Percentiles rank a stretch among this genome's conserved stretches.
phyloP scores from a whole-genome alignment of 306 rosid genomes.

The Malus sylvestris region DNA sequence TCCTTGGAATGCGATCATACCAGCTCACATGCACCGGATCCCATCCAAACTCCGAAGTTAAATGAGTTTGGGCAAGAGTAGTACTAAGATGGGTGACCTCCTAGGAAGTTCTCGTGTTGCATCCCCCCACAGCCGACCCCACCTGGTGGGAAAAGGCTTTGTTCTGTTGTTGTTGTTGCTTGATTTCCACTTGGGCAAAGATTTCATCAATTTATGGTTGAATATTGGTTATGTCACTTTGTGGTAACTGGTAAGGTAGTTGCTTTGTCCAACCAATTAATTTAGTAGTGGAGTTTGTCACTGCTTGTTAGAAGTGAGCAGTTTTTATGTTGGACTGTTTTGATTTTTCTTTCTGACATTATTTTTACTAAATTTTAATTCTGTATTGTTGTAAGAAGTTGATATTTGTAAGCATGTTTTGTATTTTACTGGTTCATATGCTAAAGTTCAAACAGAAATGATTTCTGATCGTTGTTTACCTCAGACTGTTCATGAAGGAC shows the following conservation, averaged over 20 bases:
- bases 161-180: no score
- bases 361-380: not conserved
- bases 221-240: not conserved
- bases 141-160: no score
- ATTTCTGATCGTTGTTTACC: conserved; percentile 1
- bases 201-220: not conserved
- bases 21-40: no score
- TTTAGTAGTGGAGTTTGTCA: not conserved
- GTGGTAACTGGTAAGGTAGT: not conserved
- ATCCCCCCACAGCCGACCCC: no score
- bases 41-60: no score
- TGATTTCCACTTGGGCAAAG: not conserved
- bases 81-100: no score
- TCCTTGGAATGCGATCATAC: no score
- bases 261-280: not conserved
- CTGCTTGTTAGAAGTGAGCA: not conserved
- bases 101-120: no score
- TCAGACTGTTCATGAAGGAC: conserved; percentile 97
- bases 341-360: not conserved
- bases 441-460: not conserved
- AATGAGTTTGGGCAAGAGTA: no score
- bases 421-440: not conserved
- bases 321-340: not conserved
- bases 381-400: not conserved
- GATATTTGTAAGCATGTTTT: not conserved